Evolutionary conservation across 2,329 filamentous ascomycete genomes (phyloP), one percentile per base, ranked within the genome.

Genomic region (Beauveria asiatica): DNA sequence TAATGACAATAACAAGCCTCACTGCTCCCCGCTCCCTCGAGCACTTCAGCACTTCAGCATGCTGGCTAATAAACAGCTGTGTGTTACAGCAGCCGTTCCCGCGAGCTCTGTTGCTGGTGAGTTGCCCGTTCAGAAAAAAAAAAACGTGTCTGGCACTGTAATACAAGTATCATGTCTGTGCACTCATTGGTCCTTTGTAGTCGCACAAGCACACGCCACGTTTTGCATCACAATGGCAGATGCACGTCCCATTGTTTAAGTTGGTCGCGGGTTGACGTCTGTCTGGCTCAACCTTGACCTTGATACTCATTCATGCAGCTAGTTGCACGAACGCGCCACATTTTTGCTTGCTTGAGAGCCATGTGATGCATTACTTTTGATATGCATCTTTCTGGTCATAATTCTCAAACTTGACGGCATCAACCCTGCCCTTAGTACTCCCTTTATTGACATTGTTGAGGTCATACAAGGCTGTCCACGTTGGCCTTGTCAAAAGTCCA

Each of bases 241-340:
- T 59, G 56, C 39, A 59, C 48, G 53, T 44, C 53, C 53, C 53
- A 30, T 33, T n/a, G 46, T 57, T 27, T 55, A 44, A n/a, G n/a
- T n/a, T n/a, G n/a, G 42, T 57, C 44, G 42, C 53, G 27, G 45
- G 53, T 44, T 11, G n/a, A 46, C n/a, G 37, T 57, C n/a, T 52
- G 37, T 57, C n/a, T 52, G 30, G 33, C 50, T 41, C 33, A 27
- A 10, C 13, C 25, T 42, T 42, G 46, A 23, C 16, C 16, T n/a
- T 10, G 21, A n/a, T n/a, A 10, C 25, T 25, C 46, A 46, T 46
- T 21, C 19, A 27, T 17, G 46, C 46, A 49, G 23, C 23, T 11
- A 5, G 9, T 19, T 21, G 1, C 17, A 30, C n/a, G 19, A 17
- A 41, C 37, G 21, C 21, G 37, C 16, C 21, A 53, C 17, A 21